Evolutionary conservation across 805 yeast genomes (phyloP).

Genomic region (Komagataella ulmi): DNA sequence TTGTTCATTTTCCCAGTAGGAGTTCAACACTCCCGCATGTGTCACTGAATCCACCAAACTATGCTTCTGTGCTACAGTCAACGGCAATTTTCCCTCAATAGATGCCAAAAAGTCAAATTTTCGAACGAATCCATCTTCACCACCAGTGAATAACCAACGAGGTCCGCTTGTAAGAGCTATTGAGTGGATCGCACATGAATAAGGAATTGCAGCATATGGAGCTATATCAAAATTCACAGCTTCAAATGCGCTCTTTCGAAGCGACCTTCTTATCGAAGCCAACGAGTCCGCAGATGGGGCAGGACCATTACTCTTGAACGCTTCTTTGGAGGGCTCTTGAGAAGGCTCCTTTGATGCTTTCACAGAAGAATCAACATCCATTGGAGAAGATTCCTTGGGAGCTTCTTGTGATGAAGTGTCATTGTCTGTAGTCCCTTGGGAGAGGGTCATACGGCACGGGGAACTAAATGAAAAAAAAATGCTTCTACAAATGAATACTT

Average conservation of each 20-base stretch:
- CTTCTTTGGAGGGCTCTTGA: slow-evolving; percentile 1
- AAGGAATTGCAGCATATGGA: slow-evolving; percentile 84
- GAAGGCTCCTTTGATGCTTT: slow-evolving; percentile 6
- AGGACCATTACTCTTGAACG: slow-evolving; percentile 4
- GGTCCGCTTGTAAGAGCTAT: slow-evolving; percentile 69
- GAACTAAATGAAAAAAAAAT: neutral
- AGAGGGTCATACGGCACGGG: neutral
- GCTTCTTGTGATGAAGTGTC: neutral
- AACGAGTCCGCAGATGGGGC: slow-evolving; percentile 1
- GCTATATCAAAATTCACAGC: slow-evolving; percentile 36
- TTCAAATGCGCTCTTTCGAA: slow-evolving; percentile 4
- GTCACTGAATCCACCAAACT: slow-evolving; percentile 75
- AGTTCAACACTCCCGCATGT: slow-evolving; percentile 68
- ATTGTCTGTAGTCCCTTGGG: neutral
- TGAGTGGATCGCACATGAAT: slow-evolving; percentile 65
- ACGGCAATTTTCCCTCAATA: slow-evolving; percentile 72
- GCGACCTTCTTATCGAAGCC: slow-evolving; percentile 2
- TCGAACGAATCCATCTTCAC: slow-evolving; percentile 88
- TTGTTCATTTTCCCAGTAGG: slow-evolving; percentile 96
- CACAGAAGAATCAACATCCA: neutral
- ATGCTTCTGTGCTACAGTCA: slow-evolving; percentile 87
- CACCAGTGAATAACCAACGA: slow-evolving; percentile 85
- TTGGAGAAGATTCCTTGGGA: neutral
- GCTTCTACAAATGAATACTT: neutral
- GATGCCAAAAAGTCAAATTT: slow-evolving; percentile 81